Evolutionary conservation across 148 eudicot genomes (phyloP).

Genomic region (Suaeda aralocaspica): DNA sequence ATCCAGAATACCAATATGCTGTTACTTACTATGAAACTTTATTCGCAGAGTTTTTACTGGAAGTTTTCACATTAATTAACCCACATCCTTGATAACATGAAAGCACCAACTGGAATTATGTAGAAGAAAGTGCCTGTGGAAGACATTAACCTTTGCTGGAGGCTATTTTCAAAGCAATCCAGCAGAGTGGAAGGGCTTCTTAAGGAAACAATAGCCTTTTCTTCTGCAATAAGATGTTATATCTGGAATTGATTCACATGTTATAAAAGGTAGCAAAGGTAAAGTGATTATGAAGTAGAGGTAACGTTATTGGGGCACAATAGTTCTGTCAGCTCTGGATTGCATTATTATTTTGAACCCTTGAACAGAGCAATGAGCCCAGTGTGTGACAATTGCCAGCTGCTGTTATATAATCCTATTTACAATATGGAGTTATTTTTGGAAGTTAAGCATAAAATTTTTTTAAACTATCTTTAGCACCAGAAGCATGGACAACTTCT

Average conservation of each 20-base stretch:
- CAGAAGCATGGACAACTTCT: slow-evolving; percentile 16
- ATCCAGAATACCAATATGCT: slow-evolving; percentile 20
- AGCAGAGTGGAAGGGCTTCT: slow-evolving; percentile 31
- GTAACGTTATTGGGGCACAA: slow-evolving; percentile 17
- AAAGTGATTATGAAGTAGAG: slow-evolving; percentile 18
- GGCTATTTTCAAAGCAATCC: slow-evolving; percentile 30
- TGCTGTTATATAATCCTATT: slow-evolving; percentile 12
- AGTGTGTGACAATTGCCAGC: slow-evolving; percentile 20
- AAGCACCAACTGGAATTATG: slow-evolving; percentile 34
- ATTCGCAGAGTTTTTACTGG: slow-evolving; percentile 45
- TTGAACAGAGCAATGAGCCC: slow-evolving; percentile 28
- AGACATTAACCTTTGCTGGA: slow-evolving; percentile 28
- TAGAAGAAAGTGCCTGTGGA: slow-evolving; percentile 35
- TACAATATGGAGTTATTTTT: slow-evolving; percentile 11
- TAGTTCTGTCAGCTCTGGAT: slow-evolving; percentile 22
- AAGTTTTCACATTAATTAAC: slow-evolving; percentile 36
- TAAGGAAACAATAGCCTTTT: slow-evolving; percentile 30
- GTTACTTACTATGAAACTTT: slow-evolving; percentile 37
- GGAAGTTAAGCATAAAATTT: slow-evolving; percentile 17
- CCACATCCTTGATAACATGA: slow-evolving; percentile 37
- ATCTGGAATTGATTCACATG: slow-evolving; percentile 18
- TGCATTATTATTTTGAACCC: slow-evolving; percentile 26
- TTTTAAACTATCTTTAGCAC: slow-evolving; percentile 15
- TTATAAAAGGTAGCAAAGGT: slow-evolving; percentile 28
- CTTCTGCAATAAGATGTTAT: slow-evolving; percentile 31